phyloP scores from a whole-genome alignment of 192 early-diverging fungal species.

The Geosiphon pyriformis region DNA sequence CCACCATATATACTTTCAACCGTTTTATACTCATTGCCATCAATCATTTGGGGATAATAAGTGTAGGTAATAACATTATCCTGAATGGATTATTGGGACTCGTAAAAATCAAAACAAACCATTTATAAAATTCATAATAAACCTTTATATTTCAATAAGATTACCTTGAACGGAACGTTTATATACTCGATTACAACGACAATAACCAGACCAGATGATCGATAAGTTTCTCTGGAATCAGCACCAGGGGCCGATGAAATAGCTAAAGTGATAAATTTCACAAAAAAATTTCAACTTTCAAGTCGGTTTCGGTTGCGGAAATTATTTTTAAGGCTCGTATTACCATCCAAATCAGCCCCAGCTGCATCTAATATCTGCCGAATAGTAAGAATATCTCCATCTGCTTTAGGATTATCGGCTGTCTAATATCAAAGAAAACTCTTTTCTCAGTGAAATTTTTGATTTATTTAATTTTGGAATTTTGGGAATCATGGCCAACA shows the following conservation, averaged over 20 bases:
- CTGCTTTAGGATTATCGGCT: background rate
- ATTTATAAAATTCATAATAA: too few relatives aligned
- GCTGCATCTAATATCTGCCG: constrained; percentile 33
- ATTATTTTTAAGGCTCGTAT: too few relatives aligned
- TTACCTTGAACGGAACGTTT: constrained; percentile 15
- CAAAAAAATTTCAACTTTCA: too few relatives aligned
- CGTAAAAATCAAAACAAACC: too few relatives aligned
- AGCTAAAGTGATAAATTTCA: background rate
- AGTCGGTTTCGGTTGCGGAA: too few relatives aligned
- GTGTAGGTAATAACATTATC: constrained; percentile 31
- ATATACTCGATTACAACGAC: constrained; percentile 39
- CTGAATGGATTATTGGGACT: too few relatives aligned
- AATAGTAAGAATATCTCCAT: constrained; percentile 36
- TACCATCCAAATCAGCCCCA: constrained; percentile 30
- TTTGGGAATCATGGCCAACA: too few relatives aligned
- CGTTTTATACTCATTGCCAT: constrained; percentile 37
- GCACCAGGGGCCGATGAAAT: constrained; percentile 13
- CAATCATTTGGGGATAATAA: constrained; percentile 36
- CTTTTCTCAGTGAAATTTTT: too few relatives aligned
- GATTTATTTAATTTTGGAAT: too few relatives aligned
- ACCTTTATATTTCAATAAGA: too few relatives aligned
- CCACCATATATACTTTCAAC: constrained; percentile 33
- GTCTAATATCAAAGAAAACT: constrained; percentile 1
- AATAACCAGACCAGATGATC: constrained; percentile 35
- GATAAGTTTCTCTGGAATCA: constrained; percentile 29